Base-by-base conservation (phyloP, 2,329 filamentous ascomycete genomes). In the Intubia oerlemansii region DNA sequence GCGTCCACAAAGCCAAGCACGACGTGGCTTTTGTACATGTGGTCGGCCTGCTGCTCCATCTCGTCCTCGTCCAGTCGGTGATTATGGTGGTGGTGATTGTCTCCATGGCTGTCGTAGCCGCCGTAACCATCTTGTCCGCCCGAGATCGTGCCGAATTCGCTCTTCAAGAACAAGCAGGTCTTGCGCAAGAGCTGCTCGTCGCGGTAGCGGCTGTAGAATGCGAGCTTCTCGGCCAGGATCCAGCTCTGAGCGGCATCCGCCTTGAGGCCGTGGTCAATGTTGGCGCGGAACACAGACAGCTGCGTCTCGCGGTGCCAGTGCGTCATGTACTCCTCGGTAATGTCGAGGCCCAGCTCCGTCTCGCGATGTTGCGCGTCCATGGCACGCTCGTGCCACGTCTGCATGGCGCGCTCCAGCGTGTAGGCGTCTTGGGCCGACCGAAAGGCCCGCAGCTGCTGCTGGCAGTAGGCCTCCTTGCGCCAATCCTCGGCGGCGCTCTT, bases 291-390 rank as follows among this genome's bases (percentile, higher is more conserved):
- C 0, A 35, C 13, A 7, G 28, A 36, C 3, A 48, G 40, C 17
- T 37, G 38, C 17, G 41, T 35, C 35, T 43, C 41, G 16, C 38
- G 38, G 10, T 32, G 32, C 46, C 46, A 49, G 21, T 40, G 38
- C 9, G 34, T 32, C 20, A 42, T 26, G 6, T 35, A 38, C 4
- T 39, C 36, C 8, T 36, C 28, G 16, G 41, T 25, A n/a, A 38
- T 21, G 19, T 31, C 30, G 7, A 26, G 29, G 11, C 36, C 26
- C 16, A 31, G 26, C 7, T 28, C 28, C 7, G 26, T 30, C 2
- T 21, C n/a, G 8, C 28, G 34, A 7, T 27, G 25, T 9, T 28
- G 25, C 1, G n/a, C 23, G 7, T 12, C 18, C 20, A 25, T 32
- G 5, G 32, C 24, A 17, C 26, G 14, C 23, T 27, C 16, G 12